Percentiles rank a stretch among this genome's conserved stretches.
Evolutionary conservation across 805 yeast species (phyloP).

Genomic region (Komagataella kurtzmanii): DNA sequence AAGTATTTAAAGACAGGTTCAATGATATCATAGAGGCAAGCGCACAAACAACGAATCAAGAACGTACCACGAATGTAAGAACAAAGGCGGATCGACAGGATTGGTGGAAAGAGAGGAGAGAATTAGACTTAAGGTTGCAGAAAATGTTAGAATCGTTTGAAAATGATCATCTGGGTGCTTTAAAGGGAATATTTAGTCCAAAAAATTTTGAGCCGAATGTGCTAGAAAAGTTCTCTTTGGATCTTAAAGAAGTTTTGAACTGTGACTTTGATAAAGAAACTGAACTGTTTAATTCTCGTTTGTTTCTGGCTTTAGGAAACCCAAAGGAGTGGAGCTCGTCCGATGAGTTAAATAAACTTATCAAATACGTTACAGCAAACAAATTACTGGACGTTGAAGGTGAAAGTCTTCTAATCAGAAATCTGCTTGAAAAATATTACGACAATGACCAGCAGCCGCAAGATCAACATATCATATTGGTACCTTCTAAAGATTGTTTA

Average conservation of each 20-base stretch:
- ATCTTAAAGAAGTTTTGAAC: not conserved
- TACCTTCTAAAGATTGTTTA: constrained; percentile 56
- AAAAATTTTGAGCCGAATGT: not conserved
- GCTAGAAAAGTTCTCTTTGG: not conserved
- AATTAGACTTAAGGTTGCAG: constrained; percentile 42
- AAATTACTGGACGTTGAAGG: not conserved
- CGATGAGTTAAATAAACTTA: not conserved
- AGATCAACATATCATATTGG: constrained; percentile 46
- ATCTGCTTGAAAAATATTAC: constrained; percentile 13
- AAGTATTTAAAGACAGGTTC: constrained; percentile 25
- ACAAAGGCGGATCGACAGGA: constrained; percentile 44
- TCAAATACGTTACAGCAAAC: not conserved
- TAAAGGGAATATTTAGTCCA: constrained; percentile 44
- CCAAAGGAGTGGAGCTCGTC: not conserved
- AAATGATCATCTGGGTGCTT: constrained; percentile 65
- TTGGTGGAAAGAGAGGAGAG: constrained; percentile 72
- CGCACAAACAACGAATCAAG: constrained; percentile 41
- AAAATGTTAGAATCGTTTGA: constrained; percentile 47
- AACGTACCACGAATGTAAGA: constrained; percentile 34
- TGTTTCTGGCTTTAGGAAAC: not conserved
- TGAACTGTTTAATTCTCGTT: not conserved
- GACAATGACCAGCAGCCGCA: not conserved
- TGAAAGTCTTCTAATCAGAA: not conserved
- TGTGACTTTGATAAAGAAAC: not conserved
- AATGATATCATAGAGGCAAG: constrained; percentile 44